A percentile compares a stretch with the other conserved stretches of the same genome.
These are phyloP conservation scores for Ophiosphaerella korrae DNA, from an alignment of 2,329 filamentous ascomycete genomes.

Conservation along the genomic window DNA sequence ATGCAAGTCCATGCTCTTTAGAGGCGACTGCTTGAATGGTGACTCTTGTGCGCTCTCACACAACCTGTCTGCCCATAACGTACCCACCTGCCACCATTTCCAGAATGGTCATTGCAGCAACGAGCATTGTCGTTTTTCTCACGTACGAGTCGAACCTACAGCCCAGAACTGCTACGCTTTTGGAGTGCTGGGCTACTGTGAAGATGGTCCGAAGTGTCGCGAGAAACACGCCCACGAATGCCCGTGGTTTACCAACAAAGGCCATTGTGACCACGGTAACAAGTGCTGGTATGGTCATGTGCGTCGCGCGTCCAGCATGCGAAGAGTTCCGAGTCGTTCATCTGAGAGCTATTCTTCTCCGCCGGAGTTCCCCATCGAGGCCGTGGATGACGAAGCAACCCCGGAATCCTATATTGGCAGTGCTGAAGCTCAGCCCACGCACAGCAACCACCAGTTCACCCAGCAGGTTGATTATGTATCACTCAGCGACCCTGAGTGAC, in stretches of 20 bases:
- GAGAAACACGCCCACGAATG: slow-evolving; percentile 92
- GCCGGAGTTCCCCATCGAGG: slow-evolving; percentile 12
- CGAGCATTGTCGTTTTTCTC: slow-evolving; percentile 81
- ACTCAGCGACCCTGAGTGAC: slow-evolving; percentile 26
- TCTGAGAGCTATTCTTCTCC: slow-evolving; percentile 13
- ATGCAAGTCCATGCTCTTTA: slow-evolving; percentile 85
- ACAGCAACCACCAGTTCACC: slow-evolving; percentile 28
- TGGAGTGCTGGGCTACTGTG: slow-evolving; percentile 86
- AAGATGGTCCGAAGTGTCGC: slow-evolving; percentile 75
- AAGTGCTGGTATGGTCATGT: slow-evolving; percentile 86
- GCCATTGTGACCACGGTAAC: slow-evolving; percentile 73
- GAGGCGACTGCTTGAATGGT: slow-evolving; percentile 76
- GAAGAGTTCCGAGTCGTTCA: slow-evolving; percentile 19
- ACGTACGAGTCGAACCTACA: slow-evolving; percentile 76
- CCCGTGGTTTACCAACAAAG: slow-evolving; percentile 91
- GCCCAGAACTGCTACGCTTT: slow-evolving; percentile 85
- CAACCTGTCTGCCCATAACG: slow-evolving; percentile 79
- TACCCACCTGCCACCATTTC: slow-evolving; percentile 88
- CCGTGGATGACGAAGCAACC: slow-evolving; percentile 10
- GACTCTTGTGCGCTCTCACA: slow-evolving; percentile 89
- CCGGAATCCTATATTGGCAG: slow-evolving; percentile 1
- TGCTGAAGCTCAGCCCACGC: neutral
- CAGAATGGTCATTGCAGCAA: slow-evolving; percentile 90
- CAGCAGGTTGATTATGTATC: slow-evolving; percentile 41
- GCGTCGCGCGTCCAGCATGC: slow-evolving; percentile 54